Evolutionary conservation across 2,329 filamentous ascomycete species (phyloP).

Genomic region (Xylariomycetidae sp.): DNA sequence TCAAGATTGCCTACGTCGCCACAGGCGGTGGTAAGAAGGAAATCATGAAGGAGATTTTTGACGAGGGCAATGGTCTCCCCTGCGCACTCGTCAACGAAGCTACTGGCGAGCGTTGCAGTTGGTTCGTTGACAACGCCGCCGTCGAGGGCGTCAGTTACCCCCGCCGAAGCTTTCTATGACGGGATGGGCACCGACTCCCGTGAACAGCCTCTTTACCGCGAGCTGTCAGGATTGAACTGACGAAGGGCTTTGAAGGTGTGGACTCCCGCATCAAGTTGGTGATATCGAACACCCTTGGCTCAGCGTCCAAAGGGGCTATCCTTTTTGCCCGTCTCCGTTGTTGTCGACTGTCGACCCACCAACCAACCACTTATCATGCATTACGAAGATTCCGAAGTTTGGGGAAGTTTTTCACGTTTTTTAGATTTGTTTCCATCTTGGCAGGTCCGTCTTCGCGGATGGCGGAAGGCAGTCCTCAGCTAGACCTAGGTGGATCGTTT

Average conservation of each 20-base stretch:
- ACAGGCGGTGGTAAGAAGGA: conserved; percentile 88
- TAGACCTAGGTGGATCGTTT: too few species aligned
- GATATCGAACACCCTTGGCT: too few species aligned
- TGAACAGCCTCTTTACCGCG: too few species aligned
- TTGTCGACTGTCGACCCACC: background rate
- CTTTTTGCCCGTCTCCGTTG: background rate
- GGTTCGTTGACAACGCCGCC: conserved; percentile 88
- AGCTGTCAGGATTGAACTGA: too few species aligned
- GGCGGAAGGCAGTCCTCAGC: too few species aligned
- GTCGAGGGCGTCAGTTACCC: conserved; percentile 83
- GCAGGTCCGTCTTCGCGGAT: too few species aligned
- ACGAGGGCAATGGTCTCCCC: conserved; percentile 74
- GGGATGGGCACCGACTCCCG: too few species aligned
- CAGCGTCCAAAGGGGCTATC: too few species aligned
- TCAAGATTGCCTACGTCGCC: conserved; percentile 86
- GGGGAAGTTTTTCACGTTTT: too few species aligned
- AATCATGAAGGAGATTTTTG: conserved; percentile 89
- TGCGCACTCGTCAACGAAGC: conserved; percentile 84
- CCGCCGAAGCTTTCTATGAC: conserved; percentile 58
- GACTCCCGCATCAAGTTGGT: too few species aligned
- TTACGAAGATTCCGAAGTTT: conserved; percentile 11
- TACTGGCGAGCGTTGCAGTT: conserved; percentile 81
- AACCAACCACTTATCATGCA: conserved; percentile 4
- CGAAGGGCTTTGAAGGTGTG: too few species aligned
- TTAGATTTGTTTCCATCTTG: too few species aligned